A percentile compares a stretch with the other conserved stretches of the same genome.
Evolutionary conservation across 495 filamentous ascomycete genomes (phyloP).

Genomic region (Trichoderma gamsii): DNA sequence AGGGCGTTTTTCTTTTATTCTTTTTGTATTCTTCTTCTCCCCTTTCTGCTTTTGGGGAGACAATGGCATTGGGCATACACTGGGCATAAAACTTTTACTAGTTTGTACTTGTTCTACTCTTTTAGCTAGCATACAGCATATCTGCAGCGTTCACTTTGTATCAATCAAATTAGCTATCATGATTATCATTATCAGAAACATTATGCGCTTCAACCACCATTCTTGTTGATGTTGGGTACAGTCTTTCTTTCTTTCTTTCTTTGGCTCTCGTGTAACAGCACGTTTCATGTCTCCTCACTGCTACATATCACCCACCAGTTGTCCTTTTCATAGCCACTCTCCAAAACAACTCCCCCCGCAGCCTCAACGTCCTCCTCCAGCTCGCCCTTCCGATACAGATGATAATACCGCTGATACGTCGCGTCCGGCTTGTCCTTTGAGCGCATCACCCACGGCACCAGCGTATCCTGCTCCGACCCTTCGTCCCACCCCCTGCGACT

Average conservation of each 20-base stretch:
- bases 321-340: constrained; percentile 90
- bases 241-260: not conserved
- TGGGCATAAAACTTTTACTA: not conserved
- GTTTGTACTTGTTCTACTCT: constrained; percentile 34
- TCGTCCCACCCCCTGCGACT: constrained; percentile 92
- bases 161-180: not conserved
- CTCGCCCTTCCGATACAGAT: constrained; percentile 83
- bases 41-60: too few species aligned
- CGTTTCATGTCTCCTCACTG: not conserved
- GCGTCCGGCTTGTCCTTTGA: constrained; percentile 30
- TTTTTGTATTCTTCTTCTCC: not conserved
- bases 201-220: not conserved
- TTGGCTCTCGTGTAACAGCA: not conserved
- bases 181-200: not conserved
- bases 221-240: not conserved
- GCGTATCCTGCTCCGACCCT: constrained; percentile 79
- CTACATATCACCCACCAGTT: constrained; percentile 80
- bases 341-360: constrained; percentile 70
- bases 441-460: constrained; percentile 91
- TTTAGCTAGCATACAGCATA: constrained; percentile 5
- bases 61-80: constrained; percentile 2
- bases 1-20: not conserved
- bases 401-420: constrained; percentile 87
- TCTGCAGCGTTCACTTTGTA: constrained; percentile 10
- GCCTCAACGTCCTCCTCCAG: constrained; percentile 70